Evolutionary conservation across 768 basidiomycete species (phyloP).

Genomic region (Mycena venus): DNA sequence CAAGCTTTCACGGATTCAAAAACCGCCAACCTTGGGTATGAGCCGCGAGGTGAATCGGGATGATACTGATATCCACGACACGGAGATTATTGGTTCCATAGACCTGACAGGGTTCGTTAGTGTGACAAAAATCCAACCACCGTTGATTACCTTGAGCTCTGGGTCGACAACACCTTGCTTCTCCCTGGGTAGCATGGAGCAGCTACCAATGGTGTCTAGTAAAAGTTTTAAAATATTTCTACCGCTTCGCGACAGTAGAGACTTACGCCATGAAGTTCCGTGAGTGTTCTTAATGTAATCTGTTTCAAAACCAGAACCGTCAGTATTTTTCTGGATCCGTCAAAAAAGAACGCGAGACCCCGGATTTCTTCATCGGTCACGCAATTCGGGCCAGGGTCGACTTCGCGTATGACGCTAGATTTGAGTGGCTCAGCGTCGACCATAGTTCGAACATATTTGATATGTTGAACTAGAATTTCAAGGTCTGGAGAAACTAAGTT

Average conservation of each 20-base stretch:
- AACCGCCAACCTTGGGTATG: slow-evolving; percentile 18
- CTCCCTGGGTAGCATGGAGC: slow-evolving; percentile 12
- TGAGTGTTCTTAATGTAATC: slow-evolving; percentile 23
- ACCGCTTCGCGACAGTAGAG: no score
- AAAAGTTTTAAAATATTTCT: no score
- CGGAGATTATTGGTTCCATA: neutral
- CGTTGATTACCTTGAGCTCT: neutral
- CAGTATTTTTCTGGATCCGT: neutral
- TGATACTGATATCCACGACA: slow-evolving; percentile 13
- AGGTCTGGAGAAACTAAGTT: neutral
- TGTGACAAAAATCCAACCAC: neutral
- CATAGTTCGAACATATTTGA: slow-evolving; percentile 20
- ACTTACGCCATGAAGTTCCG: slow-evolving; percentile 25
- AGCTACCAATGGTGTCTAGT: neutral
- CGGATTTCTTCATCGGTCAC: slow-evolving; percentile 21
- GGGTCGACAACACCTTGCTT: slow-evolving; percentile 23
- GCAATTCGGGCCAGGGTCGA: slow-evolving; percentile 20
- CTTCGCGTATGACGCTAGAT: slow-evolving; percentile 18
- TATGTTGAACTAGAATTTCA: neutral
- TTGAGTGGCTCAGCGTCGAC: slow-evolving; percentile 9
- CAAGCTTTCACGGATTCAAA: neutral
- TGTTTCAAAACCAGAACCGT: neutral
- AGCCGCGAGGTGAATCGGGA: slow-evolving; percentile 25
- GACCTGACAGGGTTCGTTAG: neutral
- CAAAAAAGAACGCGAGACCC: neutral